phyloP scores from a whole-genome alignment of 192 early-diverging fungal genomes.

The Oehlia diaphana region DNA sequence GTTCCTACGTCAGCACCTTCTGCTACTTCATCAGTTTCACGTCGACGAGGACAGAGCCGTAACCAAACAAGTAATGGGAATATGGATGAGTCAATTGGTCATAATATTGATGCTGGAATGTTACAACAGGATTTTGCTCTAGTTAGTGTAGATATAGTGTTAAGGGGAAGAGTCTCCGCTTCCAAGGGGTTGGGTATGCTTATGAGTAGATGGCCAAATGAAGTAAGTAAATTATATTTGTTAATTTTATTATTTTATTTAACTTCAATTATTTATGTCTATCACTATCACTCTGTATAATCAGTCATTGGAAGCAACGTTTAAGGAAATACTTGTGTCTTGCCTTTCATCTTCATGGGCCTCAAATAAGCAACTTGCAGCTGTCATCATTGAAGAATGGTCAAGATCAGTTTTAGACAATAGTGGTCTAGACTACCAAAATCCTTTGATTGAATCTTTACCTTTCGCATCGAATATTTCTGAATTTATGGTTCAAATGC shows the following conservation, averaged over 20 bases:
- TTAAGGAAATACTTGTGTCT: constrained; percentile 55
- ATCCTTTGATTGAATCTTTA: constrained; percentile 35
- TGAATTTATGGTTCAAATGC: constrained; percentile 48
- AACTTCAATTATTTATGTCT: too few species aligned
- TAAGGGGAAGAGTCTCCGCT: constrained; percentile 78
- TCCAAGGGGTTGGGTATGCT: constrained; percentile 79
- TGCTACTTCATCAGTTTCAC: background rate
- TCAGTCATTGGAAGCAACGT: constrained; percentile 44
- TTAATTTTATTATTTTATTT: background rate
- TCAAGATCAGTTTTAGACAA: constrained; percentile 54
- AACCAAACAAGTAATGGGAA: background rate
- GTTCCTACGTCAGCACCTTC: constrained; percentile 12
- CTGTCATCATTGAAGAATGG: constrained; percentile 81
- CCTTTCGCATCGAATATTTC: constrained; percentile 61
- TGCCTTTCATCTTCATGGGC: constrained; percentile 74
- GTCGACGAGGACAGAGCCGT: constrained; percentile 23
- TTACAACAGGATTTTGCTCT: constrained; percentile 86
- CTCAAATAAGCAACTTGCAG: constrained; percentile 73
- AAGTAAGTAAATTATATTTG: constrained; percentile 14
- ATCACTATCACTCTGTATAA: too few species aligned
- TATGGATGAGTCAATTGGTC: constrained; percentile 8
- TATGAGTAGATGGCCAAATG: constrained; percentile 57
- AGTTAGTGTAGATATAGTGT: constrained; percentile 70
- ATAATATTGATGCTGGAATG: constrained; percentile 92
- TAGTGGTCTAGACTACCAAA: constrained; percentile 33